A percentile compares a stretch with the other conserved stretches of the same genome.
These are phyloP conservation scores for Torulaspora delbrueckii DNA, from an alignment of 805 yeast species.

Conservation along the genomic window DNA sequence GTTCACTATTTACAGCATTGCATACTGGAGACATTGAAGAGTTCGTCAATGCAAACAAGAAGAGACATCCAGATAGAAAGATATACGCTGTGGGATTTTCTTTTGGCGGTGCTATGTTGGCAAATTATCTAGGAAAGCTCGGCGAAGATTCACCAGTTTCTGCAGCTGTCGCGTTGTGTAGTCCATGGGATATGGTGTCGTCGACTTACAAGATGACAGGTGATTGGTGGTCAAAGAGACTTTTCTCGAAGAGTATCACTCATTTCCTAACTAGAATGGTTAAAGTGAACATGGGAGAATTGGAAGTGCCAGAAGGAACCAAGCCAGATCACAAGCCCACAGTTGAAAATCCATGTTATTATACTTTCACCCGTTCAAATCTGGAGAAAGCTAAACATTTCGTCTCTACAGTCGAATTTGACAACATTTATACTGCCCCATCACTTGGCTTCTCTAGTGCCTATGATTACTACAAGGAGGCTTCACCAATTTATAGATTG, in stretches of 20 bases:
- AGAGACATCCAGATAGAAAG: constrained; percentile 55
- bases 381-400: constrained; percentile 37
- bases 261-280: constrained; percentile 41
- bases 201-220: constrained; percentile 43
- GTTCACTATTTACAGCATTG: constrained; percentile 60
- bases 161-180: constrained; percentile 56
- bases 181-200: constrained; percentile 70
- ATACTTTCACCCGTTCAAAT: constrained; percentile 33
- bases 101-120: constrained; percentile 61
- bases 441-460: constrained; percentile 60
- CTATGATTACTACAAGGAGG: constrained; percentile 58
- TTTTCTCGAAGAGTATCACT: constrained; percentile 43
- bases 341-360: constrained; percentile 20
- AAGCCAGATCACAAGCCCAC: constrained; percentile 19
- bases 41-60: constrained; percentile 46
- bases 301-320: constrained; percentile 29
- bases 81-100: constrained; percentile 67
- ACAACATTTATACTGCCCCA: constrained; percentile 55
- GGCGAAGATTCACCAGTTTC: constrained; percentile 47
- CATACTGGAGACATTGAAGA: constrained; percentile 67
- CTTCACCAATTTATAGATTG: constrained; percentile 55
- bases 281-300: constrained; percentile 41
- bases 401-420: constrained; percentile 51
- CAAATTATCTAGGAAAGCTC: constrained; percentile 70
- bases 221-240: constrained; percentile 38